Percentiles rank a stretch among this genome's conserved stretches.
These are phyloP conservation scores for Leishmania amazonensis DNA, from an alignment of 208 protist species.

Conservation along the genomic window DNA sequence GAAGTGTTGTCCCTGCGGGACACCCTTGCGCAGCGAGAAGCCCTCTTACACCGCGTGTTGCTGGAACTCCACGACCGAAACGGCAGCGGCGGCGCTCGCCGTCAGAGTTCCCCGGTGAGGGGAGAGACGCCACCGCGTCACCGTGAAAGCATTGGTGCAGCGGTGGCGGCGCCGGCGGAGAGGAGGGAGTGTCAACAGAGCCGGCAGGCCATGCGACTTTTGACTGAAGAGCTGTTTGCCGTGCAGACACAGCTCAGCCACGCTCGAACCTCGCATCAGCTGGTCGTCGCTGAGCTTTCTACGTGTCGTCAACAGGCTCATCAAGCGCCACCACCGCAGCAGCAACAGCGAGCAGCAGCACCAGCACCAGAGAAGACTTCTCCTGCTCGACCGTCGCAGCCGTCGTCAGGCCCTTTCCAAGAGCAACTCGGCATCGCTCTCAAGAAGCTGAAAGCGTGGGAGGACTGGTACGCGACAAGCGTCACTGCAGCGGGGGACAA, in stretches of 20 bases:
- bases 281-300: slow-evolving; percentile 20
- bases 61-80: slow-evolving; percentile 15
- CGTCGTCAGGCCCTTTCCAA: slow-evolving; percentile 14
- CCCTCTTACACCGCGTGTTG: slow-evolving; percentile 30
- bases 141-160: background rate
- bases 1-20: slow-evolving; percentile 23
- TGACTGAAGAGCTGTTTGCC: slow-evolving; percentile 22
- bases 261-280: slow-evolving; percentile 23
- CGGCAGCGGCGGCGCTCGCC: background rate
- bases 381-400: background rate
- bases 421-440: slow-evolving; percentile 35
- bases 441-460: slow-evolving; percentile 63
- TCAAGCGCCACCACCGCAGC: background rate
- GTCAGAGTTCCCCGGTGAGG: background rate
- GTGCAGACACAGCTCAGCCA: slow-evolving; percentile 32
- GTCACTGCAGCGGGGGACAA: background rate
- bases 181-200: slow-evolving; percentile 9
- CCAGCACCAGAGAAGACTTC: slow-evolving; percentile 2
- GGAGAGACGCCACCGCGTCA: background rate
- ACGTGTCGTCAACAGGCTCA: background rate
- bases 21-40: slow-evolving; percentile 32
- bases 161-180: slow-evolving; percentile 6
- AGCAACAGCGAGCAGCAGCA: slow-evolving; percentile 7
- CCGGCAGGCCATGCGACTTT: slow-evolving; percentile 19
- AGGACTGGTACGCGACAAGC: slow-evolving; percentile 50